A percentile compares a stretch with the other conserved stretches of the same genome.
These are phyloP conservation scores for Populus tremula DNA, from an alignment of 345 rosid genomes.

Conservation along the genomic window DNA sequence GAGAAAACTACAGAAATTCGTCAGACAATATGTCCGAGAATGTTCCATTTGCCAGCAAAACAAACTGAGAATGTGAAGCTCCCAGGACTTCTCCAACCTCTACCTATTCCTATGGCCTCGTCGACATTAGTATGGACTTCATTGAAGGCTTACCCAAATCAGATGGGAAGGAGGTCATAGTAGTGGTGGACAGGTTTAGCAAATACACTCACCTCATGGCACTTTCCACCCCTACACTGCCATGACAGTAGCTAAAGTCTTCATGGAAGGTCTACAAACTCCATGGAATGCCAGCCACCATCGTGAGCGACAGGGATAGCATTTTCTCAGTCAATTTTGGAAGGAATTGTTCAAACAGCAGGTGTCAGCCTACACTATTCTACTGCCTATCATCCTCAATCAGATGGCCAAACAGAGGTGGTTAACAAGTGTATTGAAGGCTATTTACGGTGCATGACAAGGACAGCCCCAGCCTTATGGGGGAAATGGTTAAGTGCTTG, in stretches of 20 bases:
- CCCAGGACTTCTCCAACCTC: no score
- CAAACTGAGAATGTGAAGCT: no score
- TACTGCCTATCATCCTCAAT: background rate
- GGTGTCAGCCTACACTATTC: background rate
- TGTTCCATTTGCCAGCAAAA: no score
- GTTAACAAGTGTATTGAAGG: background rate
- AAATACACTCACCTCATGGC: background rate
- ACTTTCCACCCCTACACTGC: background rate
- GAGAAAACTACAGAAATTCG: no score
- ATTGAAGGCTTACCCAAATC: no score
- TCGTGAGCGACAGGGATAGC: no score
- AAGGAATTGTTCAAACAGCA: background rate
- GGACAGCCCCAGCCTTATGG: background rate
- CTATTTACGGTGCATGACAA: background rate
- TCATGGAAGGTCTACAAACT: no score
- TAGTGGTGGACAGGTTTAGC: background rate
- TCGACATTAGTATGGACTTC: no score
- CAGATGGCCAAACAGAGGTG: background rate
- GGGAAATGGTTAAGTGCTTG: background rate
- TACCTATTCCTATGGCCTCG: no score
- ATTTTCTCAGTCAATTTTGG: background rate
- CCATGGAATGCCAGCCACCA: no score
- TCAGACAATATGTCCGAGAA: no score
- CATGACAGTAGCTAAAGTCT: background rate
- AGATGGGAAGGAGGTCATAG: no score